Conservation (phyloP, 768 basidiomycete genomes). For the Naganishia vaughanmartiniae region DNA sequence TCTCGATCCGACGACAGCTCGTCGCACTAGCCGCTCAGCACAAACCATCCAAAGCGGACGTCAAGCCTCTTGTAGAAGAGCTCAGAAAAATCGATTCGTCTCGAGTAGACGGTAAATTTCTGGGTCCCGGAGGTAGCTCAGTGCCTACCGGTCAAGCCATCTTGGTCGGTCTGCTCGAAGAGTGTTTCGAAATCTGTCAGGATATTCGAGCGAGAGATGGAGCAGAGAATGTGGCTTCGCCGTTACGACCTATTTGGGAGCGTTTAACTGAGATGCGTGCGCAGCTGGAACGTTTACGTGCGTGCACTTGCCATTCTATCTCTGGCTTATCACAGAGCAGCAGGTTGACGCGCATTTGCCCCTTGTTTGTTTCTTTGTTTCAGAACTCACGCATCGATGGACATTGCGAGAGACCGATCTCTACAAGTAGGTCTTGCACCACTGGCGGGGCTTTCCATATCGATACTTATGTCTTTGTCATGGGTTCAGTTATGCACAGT, state of each 20-base stretch:
- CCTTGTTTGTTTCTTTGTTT: neutral
- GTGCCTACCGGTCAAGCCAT: conserved; percentile 89
- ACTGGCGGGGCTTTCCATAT: neutral
- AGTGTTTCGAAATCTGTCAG: conserved; percentile 91
- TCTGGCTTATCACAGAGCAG: neutral
- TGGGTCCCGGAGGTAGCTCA: conserved; percentile 76
- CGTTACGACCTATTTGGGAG: conserved; percentile 89
- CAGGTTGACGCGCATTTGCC: neutral
- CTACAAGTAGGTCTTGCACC: conserved; percentile 49
- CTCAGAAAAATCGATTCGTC: conserved; percentile 80
- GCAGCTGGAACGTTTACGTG: conserved; percentile 76
- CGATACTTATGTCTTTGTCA: neutral
- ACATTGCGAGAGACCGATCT: conserved; percentile 72
- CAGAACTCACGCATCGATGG: conserved; percentile 91
- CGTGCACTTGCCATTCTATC: conserved; percentile 25
- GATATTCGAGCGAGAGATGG: conserved; percentile 87
- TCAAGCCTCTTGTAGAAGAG: conserved; percentile 87
- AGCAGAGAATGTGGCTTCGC: conserved; percentile 73
- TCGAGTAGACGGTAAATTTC: conserved; percentile 92
- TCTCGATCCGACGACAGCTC: conserved; percentile 81
- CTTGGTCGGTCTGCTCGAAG: conserved; percentile 86
- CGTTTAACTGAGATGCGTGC: conserved; percentile 77
- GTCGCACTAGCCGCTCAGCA: conserved; percentile 78
- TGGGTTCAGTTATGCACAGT: conserved; percentile 82
- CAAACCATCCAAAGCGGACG: conserved; percentile 75